These are phyloP conservation scores for Globisporangium canariense DNA, from an alignment of 352 stramenopile genomes.

Conservation along the genomic window DNA sequence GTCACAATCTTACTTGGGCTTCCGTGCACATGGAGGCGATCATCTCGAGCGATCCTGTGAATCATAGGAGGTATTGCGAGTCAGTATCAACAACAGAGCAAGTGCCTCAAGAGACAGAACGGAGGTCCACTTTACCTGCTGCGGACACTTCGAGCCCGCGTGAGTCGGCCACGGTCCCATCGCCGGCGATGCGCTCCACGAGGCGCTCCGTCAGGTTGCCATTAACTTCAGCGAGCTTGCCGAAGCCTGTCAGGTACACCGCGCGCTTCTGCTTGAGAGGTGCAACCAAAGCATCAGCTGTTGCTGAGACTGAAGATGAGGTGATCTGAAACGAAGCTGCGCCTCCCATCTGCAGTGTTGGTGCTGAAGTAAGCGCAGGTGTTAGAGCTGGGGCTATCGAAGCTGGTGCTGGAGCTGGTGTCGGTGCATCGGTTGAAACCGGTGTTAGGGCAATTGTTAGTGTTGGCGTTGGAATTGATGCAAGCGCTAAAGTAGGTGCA, in stretches of 20 bases:
- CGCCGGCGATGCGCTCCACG: conserved; percentile 1
- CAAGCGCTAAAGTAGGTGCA: not conserved
- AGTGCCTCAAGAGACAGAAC: too few species aligned
- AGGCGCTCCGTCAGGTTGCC: conserved; percentile 1
- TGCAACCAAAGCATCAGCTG: too few species aligned
- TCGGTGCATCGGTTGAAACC: not conserved
- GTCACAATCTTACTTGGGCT: not conserved
- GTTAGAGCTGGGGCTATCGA: not conserved
- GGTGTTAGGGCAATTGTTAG: not conserved
- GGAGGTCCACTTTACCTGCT: not conserved
- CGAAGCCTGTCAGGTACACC: not conserved
- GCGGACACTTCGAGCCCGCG: not conserved
- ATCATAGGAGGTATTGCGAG: too few species aligned
- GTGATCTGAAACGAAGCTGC: not conserved
- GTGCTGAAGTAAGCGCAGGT: not conserved
- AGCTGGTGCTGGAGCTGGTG: not conserved
- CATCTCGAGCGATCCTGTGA: not conserved
- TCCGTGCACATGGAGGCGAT: not conserved
- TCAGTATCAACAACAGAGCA: too few species aligned
- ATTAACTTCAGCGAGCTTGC: not conserved
- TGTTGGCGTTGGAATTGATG: not conserved
- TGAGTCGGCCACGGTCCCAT: not conserved
- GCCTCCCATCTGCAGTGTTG: not conserved
- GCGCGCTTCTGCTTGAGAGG: conserved; percentile 2
- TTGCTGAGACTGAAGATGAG: not conserved